Evolutionary conservation across 345 rosid species (phyloP).

Genomic region (Melaleuca alternifolia): DNA sequence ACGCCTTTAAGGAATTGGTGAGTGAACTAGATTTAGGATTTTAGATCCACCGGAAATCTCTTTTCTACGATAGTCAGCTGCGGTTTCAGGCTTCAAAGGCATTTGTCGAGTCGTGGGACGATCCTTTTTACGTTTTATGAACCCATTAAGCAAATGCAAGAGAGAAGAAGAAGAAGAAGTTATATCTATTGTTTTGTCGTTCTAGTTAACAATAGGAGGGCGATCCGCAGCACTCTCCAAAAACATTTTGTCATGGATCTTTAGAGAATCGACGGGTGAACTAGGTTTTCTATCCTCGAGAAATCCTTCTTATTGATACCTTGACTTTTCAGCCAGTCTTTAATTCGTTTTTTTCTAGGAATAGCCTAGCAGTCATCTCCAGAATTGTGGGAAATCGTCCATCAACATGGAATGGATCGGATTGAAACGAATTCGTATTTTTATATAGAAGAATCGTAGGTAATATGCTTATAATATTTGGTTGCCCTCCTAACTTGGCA

Average conservation of each 20-base stretch:
- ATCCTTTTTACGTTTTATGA: not conserved
- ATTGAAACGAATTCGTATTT: not conserved
- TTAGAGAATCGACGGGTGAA: fast-evolving
- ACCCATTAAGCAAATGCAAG: not conserved
- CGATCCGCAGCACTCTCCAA: not conserved
- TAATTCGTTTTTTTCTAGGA: not conserved
- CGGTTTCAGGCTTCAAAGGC: slow-evolving; percentile 33
- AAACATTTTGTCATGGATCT: not conserved
- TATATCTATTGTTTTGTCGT: not conserved
- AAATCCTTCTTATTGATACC: not conserved
- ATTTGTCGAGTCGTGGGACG: slow-evolving; percentile 28
- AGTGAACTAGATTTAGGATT: not conserved
- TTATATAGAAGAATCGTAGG: too few relatives aligned
- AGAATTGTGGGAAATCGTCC: not conserved
- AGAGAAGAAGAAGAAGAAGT: too few relatives aligned
- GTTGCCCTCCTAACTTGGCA: too few relatives aligned
- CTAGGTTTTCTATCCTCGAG: not conserved
- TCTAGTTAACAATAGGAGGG: not conserved
- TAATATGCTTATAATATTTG: too few relatives aligned
- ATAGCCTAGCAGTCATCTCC: not conserved
- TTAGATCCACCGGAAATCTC: not conserved
- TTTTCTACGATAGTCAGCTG: not conserved
- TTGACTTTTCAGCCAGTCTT: not conserved
- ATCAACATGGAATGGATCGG: not conserved
- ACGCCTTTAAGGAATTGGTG: not conserved